Percentiles rank a stretch among this genome's conserved stretches.
These are phyloP conservation scores for Ceratonia siliqua DNA, from an alignment of 306 rosid genomes.

Conservation along the genomic window DNA sequence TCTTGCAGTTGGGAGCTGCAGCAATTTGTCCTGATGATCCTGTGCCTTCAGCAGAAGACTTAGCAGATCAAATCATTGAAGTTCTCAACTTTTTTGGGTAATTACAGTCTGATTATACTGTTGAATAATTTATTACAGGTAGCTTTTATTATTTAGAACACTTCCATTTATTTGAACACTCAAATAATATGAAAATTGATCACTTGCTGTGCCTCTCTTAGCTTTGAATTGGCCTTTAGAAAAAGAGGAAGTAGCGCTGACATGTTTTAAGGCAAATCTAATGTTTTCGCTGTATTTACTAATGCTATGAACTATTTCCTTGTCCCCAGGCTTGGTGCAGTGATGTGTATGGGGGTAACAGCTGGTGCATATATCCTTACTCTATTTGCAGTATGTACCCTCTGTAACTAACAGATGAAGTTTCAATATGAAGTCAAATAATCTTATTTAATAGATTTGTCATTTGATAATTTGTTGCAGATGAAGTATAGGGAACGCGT, in stretches of 20 bases:
- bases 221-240: constrained; percentile 8
- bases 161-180: background rate
- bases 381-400: constrained; percentile 76
- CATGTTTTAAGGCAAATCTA: constrained; percentile 22
- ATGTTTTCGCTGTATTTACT: constrained; percentile 27
- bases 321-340: constrained; percentile 84
- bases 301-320: constrained; percentile 31
- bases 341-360: constrained; percentile 97
- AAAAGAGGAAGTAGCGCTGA: background rate
- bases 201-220: background rate
- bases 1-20: constrained; percentile 97
- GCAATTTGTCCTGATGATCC: constrained; percentile 65
- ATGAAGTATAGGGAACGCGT: constrained; percentile 86
- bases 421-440: constrained; percentile 6
- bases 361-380: constrained; percentile 91
- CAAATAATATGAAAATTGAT: constrained; percentile 1
- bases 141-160: background rate
- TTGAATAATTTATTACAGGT: too few species aligned
- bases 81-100: constrained; percentile 86
- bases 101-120: constrained; percentile 18
- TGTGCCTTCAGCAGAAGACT: constrained; percentile 73
- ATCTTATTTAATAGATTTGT: too few species aligned
- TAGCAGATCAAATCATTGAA: constrained; percentile 86
- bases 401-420: constrained; percentile 4
- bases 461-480: constrained; percentile 46